Evolutionary conservation across 2,329 filamentous ascomycete species (phyloP).

Genomic region (Xylaria sp.): DNA sequence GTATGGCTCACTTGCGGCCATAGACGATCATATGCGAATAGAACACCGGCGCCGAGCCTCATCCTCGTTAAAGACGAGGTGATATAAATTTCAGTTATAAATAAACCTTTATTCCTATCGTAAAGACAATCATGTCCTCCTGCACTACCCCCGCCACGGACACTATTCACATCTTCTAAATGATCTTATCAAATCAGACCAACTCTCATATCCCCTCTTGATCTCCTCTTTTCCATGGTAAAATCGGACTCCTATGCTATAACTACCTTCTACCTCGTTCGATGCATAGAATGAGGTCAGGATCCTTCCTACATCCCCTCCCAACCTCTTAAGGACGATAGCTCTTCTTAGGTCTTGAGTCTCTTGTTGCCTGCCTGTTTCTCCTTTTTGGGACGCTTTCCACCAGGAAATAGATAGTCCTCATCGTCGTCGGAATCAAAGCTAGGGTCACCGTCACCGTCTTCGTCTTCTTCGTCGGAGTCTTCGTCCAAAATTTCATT

Average conservation of each 20-base stretch:
- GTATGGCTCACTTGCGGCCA: too few species aligned
- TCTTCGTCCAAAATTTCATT: background rate
- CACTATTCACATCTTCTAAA: too few species aligned
- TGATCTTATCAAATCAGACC: too few species aligned
- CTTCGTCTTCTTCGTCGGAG: background rate
- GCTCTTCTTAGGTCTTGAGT: background rate
- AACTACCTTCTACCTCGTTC: background rate
- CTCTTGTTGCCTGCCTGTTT: background rate
- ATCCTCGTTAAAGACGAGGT: too few species aligned
- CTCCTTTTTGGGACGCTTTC: slow-evolving; percentile 1
- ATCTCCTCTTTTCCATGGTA: background rate
- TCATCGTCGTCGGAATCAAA: background rate
- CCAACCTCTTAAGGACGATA: too few species aligned
- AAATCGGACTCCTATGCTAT: background rate
- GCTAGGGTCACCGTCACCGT: background rate
- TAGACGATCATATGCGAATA: too few species aligned
- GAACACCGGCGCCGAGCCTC: too few species aligned
- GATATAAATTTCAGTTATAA: too few species aligned
- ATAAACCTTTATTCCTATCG: too few species aligned
- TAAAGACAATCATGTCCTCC: too few species aligned
- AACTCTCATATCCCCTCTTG: too few species aligned
- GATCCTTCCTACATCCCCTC: background rate
- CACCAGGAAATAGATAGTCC: background rate
- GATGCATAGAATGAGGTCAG: background rate
- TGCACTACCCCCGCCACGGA: too few species aligned